phyloP scores from a whole-genome alignment of 2,329 filamentous ascomycete species.

The Fusarium concolor region DNA sequence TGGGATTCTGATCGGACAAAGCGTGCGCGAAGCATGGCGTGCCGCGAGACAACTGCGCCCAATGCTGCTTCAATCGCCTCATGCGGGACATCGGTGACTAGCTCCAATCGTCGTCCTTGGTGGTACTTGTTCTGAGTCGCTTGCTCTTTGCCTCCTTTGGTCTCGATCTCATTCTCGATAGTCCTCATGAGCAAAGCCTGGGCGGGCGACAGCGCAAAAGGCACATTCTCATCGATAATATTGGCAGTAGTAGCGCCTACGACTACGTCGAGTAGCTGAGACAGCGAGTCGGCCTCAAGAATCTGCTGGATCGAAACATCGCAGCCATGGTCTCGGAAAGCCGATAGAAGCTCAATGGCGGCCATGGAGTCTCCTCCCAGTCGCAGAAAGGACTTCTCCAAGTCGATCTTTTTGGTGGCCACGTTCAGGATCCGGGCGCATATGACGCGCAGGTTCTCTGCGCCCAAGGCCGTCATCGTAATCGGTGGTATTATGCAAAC shows the following conservation, averaged over 20 bases:
- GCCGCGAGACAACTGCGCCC: conserved; percentile 9
- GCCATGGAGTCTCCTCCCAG: conserved; percentile 7
- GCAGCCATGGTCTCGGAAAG: conserved; percentile 11
- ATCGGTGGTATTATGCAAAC: conserved; percentile 4
- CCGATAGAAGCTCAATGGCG: conserved; percentile 9
- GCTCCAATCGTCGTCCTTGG: conserved; percentile 8
- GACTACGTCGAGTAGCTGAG: conserved; percentile 7
- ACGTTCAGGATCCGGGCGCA: conserved; percentile 9
- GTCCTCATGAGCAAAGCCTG: conserved; percentile 11
- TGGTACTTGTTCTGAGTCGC: conserved; percentile 9
- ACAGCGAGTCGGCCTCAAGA: conserved; percentile 9
- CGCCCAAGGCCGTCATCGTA: conserved; percentile 3
- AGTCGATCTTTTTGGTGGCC: conserved; percentile 10
- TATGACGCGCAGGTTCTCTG: conserved; percentile 11
- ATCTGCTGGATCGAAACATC: conserved; percentile 12
- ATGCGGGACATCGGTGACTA: conserved; percentile 6
- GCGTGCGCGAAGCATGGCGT: conserved; percentile 11
- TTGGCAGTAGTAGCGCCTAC: conserved; percentile 7
- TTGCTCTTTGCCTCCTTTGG: conserved; percentile 8
- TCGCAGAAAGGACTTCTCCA: conserved; percentile 9
- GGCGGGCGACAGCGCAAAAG: conserved; percentile 7
- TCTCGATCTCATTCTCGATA: conserved; percentile 8
- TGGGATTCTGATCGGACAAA: conserved; percentile 11
- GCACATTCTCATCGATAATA: conserved; percentile 6
- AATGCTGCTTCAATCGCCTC: conserved; percentile 9